Percentiles rank a stretch among this genome's conserved stretches.
phyloP scores from a whole-genome alignment of 176 grass and related monocot species.

The Oryza brachyantha region DNA sequence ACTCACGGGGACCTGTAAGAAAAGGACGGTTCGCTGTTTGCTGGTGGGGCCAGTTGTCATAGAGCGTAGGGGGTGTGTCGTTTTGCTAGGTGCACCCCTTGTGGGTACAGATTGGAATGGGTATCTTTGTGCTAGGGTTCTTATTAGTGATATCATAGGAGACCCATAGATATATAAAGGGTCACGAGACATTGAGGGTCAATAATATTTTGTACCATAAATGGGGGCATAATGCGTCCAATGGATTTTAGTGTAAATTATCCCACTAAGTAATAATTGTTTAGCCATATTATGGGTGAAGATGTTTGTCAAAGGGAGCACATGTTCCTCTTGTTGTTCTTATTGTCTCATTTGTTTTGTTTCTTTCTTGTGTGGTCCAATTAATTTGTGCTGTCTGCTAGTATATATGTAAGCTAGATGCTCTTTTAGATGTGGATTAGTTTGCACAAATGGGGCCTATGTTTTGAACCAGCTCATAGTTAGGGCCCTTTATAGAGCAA shows the following conservation, averaged over 20 bases:
- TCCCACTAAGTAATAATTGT: constrained; percentile 22
- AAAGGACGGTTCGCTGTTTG: background rate
- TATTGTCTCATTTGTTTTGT: background rate
- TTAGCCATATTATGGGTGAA: background rate
- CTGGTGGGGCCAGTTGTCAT: background rate
- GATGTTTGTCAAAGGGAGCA: constrained; percentile 27
- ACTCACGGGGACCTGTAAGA: background rate
- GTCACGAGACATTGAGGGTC: constrained; percentile 7
- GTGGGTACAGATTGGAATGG: constrained; percentile 2
- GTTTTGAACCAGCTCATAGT: background rate
- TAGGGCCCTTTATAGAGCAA: background rate
- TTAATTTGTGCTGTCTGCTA: background rate
- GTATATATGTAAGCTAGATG: background rate
- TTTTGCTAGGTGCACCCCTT: constrained; percentile 42
- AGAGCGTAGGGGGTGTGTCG: background rate
- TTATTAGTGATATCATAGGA: constrained; percentile 17
- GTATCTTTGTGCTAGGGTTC: background rate
- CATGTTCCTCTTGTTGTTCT: constrained; percentile 20
- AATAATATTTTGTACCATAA: constrained; percentile 44
- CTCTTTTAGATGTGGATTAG: background rate
- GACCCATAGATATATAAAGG: background rate
- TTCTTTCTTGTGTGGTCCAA: background rate
- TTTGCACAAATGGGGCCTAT: background rate
- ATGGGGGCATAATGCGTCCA: constrained; percentile 16
- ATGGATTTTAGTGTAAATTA: constrained; percentile 34